A percentile compares a stretch with the other conserved stretches of the same genome.
phyloP scores from a whole-genome alignment of 148 eudicot genomes.

The Arctostaphylos glauca region DNA sequence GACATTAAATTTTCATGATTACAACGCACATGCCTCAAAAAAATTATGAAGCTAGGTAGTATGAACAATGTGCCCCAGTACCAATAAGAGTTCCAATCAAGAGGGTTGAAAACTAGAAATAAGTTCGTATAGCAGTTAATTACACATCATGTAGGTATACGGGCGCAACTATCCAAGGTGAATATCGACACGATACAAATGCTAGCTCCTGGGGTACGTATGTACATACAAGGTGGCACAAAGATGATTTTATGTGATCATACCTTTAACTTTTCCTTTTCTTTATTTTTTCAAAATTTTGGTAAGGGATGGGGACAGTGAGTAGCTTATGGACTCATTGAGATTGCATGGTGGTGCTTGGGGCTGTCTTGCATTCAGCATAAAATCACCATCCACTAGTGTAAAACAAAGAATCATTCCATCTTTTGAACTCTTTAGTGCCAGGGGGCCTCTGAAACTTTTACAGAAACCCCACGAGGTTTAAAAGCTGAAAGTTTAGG shows the following conservation, averaged over 20 bases:
- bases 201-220: no score
- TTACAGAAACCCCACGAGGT: conserved; percentile 15
- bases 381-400: conserved; percentile 24
- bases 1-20: neutral
- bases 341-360: conserved; percentile 9
- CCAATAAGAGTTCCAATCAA: no score
- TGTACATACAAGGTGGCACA: conserved; percentile 7
- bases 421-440: conserved; percentile 31
- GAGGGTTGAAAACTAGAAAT: no score
- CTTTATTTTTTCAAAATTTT: neutral
- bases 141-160: no score
- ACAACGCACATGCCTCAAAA: neutral
- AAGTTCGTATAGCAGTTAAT: no score
- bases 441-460: neutral
- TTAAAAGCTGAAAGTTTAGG: conserved; percentile 25
- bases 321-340: conserved; percentile 21
- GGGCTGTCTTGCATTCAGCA: conserved; percentile 33
- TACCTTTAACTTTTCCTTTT: neutral
- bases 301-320: conserved; percentile 19
- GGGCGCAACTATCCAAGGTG: no score
- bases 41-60: neutral
- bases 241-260: no score
- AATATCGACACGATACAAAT: no score
- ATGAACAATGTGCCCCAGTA: no score
- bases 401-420: conserved; percentile 28